These are phyloP conservation scores for Hemerocallis citrina DNA, from an alignment of 106 monocot genomes.

Conservation along the genomic window DNA sequence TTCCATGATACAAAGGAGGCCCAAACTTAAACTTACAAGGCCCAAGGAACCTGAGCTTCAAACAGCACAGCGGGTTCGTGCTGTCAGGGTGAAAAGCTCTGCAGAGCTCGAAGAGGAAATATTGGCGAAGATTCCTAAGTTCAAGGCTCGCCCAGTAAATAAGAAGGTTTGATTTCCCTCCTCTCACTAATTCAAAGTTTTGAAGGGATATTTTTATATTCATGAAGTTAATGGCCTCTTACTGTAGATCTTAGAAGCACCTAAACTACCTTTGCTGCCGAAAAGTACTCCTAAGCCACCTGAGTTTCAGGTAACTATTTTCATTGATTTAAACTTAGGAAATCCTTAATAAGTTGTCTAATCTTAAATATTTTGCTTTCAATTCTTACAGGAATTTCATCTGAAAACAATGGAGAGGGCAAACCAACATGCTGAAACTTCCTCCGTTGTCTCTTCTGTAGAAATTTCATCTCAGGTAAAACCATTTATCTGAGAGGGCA, in stretches of 20 bases:
- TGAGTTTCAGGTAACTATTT: constrained; percentile 46
- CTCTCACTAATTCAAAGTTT: not conserved
- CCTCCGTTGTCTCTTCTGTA: constrained; percentile 33
- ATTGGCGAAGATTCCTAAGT: constrained; percentile 89
- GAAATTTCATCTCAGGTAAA: constrained; percentile 38
- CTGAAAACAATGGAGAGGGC: constrained; percentile 87
- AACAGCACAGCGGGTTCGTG: constrained; percentile 67
- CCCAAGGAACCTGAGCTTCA: constrained; percentile 78
- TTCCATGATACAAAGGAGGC: constrained; percentile 37
- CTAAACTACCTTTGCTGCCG: constrained; percentile 32
- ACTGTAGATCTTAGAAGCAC: constrained; percentile 51
- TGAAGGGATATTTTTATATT: not conserved
- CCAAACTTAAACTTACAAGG: constrained; percentile 77
- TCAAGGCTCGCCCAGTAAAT: constrained; percentile 82
- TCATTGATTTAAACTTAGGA: not conserved
- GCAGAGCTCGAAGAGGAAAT: constrained; percentile 87
- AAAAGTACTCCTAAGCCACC: constrained; percentile 52
- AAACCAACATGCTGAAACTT: constrained; percentile 43
- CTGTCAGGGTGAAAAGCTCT: constrained; percentile 78
- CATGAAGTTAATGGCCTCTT: not conserved
- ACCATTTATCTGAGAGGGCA: too few species aligned
- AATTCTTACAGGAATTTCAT: constrained; percentile 56
- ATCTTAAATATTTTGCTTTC: not conserved
- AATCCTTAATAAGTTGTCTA: not conserved
- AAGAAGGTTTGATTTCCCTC: constrained; percentile 53